Evolutionary conservation across 148 eudicot species (phyloP).

Genomic region (Cornus florida): DNA sequence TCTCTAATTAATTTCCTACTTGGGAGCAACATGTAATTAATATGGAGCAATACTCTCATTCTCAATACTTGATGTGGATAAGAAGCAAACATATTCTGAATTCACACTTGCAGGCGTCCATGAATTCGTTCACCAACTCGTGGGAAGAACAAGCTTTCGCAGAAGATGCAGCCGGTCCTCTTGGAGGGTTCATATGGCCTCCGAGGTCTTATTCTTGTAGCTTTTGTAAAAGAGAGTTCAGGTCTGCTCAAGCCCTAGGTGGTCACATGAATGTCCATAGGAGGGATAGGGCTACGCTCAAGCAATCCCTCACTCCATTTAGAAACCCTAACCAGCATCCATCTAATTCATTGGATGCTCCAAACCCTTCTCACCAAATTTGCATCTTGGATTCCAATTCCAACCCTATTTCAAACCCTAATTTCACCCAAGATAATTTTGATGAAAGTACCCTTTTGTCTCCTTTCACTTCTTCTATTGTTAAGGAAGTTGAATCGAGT

Average conservation of each 20-base stretch:
- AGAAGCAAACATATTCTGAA: conserved; percentile 19
- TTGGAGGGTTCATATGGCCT: conserved; percentile 50
- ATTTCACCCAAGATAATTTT: neutral
- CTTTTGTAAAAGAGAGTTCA: conserved; percentile 61
- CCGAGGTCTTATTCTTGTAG: conserved; percentile 67
- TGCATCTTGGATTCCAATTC: conserved; percentile 12
- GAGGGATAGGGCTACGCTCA: conserved; percentile 66
- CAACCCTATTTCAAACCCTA: neutral
- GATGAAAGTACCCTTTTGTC: neutral
- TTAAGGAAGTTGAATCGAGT: neutral
- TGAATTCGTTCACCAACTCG: conserved; percentile 7
- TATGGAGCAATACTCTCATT: conserved; percentile 30
- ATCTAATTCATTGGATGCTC: too few relatives aligned
- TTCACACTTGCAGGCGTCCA: conserved; percentile 9
- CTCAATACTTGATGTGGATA: conserved; percentile 29
- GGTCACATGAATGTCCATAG: conserved; percentile 84
- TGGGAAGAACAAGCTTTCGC: conserved; percentile 33
- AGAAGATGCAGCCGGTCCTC: conserved; percentile 15
- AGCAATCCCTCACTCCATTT: conserved; percentile 28
- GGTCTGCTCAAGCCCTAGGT: conserved; percentile 81
- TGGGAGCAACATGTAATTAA: too few relatives aligned
- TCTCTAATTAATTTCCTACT: neutral
- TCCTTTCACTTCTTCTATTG: neutral
- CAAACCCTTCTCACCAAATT: neutral
- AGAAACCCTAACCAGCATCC: conserved; percentile 7